Evolutionary conservation across 192 early-diverging fungal genomes (phyloP).

Genomic region (Coemansia sp.): DNA sequence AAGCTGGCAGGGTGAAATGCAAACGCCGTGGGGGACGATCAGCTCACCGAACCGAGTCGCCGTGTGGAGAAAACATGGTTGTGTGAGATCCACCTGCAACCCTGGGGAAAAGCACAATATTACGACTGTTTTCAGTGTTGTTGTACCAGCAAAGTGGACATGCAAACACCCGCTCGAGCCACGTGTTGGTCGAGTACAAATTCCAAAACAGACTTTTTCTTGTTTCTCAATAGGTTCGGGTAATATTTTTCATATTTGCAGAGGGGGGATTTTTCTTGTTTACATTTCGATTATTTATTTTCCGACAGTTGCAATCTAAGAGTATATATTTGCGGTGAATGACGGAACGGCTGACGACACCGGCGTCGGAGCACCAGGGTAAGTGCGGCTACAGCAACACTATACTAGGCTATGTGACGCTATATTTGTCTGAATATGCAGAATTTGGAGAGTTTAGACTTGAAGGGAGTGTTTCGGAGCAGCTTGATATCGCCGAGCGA

Average conservation of each 20-base stretch:
- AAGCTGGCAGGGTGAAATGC: no score
- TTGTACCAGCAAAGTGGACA: no score
- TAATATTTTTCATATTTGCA: not conserved
- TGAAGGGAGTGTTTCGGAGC: not conserved
- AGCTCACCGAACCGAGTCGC: no score
- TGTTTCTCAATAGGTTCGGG: not conserved
- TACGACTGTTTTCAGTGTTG: not conserved
- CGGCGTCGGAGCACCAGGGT: not conserved
- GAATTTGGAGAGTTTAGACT: not conserved
- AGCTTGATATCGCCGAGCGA: slow-evolving; percentile 2
- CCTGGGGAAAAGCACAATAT: not conserved
- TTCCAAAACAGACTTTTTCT: slow-evolving; percentile 2
- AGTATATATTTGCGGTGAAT: not conserved
- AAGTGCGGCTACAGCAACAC: not conserved
- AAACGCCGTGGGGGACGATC: no score
- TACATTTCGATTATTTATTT: slow-evolving; percentile 1
- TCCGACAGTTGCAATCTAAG: not conserved
- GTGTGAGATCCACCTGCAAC: not conserved
- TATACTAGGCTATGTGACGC: not conserved
- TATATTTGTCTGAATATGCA: not conserved
- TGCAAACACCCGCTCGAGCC: no score
- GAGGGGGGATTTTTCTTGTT: not conserved
- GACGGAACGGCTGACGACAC: not conserved
- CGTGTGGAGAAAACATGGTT: no score
- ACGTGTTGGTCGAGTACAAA: not conserved